Percentiles rank a stretch among this genome's conserved stretches.
These are phyloP conservation scores for Leishmania turanica DNA, from an alignment of 208 protist genomes.

Conservation along the genomic window DNA sequence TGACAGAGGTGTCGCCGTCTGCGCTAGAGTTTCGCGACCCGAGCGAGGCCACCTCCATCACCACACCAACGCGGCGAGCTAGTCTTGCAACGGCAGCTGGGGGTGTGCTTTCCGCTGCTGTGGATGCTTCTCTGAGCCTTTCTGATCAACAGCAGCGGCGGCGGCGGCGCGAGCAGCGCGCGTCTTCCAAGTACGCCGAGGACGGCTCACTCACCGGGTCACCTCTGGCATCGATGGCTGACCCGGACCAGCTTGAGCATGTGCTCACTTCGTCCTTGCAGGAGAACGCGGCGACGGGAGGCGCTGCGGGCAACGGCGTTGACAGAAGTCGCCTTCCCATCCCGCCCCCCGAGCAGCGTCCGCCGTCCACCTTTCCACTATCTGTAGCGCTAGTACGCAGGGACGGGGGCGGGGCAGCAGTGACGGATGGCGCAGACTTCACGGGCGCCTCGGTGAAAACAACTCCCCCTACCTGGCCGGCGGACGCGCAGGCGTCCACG, in stretches of 20 bases:
- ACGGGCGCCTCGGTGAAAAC: background rate
- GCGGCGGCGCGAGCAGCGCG: background rate
- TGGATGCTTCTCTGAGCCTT: background rate
- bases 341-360: constrained; percentile 13
- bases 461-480: background rate
- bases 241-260: background rate
- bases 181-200: constrained; percentile 23
- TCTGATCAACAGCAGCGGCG: background rate
- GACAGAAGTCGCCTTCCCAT: background rate
- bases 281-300: background rate
- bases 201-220: constrained; percentile 14
- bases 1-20: background rate
- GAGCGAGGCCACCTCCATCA: constrained; percentile 16
- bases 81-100: background rate
- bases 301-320: background rate
- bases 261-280: background rate
- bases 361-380: constrained; percentile 5
- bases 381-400: background rate
- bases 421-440: background rate
- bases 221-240: constrained; percentile 20
- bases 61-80: constrained; percentile 6
- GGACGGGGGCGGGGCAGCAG: background rate
- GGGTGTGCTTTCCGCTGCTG: background rate
- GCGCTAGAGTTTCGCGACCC: constrained; percentile 24
- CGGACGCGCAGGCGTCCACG: background rate